Base-by-base conservation (phyloP, 2,329 filamentous ascomycete genomes). In the Cytospora schulzeri region DNA sequence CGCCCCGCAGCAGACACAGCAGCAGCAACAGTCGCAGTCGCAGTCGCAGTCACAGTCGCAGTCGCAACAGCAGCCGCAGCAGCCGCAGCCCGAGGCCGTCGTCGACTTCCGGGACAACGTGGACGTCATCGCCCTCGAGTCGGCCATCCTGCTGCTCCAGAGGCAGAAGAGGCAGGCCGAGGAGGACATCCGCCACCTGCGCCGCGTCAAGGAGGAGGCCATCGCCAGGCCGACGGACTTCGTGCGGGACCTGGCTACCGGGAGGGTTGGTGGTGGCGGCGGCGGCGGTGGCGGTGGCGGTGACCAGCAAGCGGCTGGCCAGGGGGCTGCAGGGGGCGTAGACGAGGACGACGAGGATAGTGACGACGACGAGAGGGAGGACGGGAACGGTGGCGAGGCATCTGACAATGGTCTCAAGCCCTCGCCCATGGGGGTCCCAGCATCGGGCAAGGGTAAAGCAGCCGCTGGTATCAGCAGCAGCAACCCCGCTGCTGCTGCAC, bases 91-190 rank as follows among this genome's bases (percentile, higher is more conserved):
- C 2, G 76, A 80, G 48, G 80, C 85, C 53, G 80, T 89, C 65
- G 80, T 89, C 65, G 80, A 84, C 70, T 86, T 88, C 66, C 81
- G 85, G 68, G 76, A 78, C 62, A 96, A 96, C 73, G 88, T 92
- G 9, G 94, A 98, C 79, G 92, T 90, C 28, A 89, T 97, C 66
- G 94, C 94, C 6, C 83, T 97, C 66, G 88, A 90, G 69, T 91
- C 91, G 29, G 91, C 93, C 54, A 92, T 97, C 66, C 90, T 91
- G 11, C 88, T 97, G 59, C 81, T 98, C 55, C 92, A 96, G 78
- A 83, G 96, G 69, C 94, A 98, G 79, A 88, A 88, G 68, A 87
- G 89, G 72, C 91, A 90, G 74, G 92, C 92, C 50, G 80, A 88
- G 57, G 84, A 85, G 55, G 93, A 97, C 77, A 88, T 97, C 59